A percentile compares a stretch with the other conserved stretches of the same genome.
Evolutionary conservation across 768 basidiomycete genomes (phyloP).

Genomic region (Lactarius quietus): DNA sequence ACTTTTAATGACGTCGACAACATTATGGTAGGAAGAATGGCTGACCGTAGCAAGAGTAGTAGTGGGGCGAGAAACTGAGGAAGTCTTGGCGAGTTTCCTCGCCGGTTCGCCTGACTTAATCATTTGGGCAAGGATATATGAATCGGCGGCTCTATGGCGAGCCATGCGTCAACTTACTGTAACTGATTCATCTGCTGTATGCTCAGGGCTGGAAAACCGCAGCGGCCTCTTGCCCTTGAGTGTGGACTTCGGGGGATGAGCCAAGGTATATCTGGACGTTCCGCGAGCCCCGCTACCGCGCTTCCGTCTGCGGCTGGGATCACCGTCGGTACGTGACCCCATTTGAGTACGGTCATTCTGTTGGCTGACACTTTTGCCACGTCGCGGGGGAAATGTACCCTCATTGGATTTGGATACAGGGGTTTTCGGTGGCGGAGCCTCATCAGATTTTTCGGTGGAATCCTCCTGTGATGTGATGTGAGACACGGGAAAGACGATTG

Average conservation of each 20-base stretch:
- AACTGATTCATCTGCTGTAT: not conserved
- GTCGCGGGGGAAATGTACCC: not conserved
- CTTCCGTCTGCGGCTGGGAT: not conserved
- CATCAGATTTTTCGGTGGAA: conserved; percentile 17
- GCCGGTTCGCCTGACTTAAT: conserved; percentile 2
- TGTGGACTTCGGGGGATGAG: not conserved
- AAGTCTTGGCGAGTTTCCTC: conserved; percentile 7
- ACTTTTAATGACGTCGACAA: not conserved
- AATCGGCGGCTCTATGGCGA: not conserved
- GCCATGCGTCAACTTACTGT: conserved; percentile 1
- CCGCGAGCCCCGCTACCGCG: not conserved
- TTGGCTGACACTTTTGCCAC: not conserved
- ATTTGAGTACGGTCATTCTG: not conserved
- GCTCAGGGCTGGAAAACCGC: conserved; percentile 4
- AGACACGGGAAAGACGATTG: not conserved
- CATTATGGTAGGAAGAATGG: not conserved
- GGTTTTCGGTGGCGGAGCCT: conserved; percentile 10
- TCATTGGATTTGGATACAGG: not conserved
- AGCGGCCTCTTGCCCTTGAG: conserved; percentile 8
- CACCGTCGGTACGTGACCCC: not conserved
- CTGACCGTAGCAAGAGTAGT: conserved; percentile 1
- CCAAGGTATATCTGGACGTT: not conserved
- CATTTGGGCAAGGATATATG: not conserved
- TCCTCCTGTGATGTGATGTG: conserved; percentile 11
- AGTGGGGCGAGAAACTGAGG: not conserved